Base-by-base conservation (phyloP, 2,329 filamentous ascomycete genomes). In the Clonostachys sp. region DNA sequence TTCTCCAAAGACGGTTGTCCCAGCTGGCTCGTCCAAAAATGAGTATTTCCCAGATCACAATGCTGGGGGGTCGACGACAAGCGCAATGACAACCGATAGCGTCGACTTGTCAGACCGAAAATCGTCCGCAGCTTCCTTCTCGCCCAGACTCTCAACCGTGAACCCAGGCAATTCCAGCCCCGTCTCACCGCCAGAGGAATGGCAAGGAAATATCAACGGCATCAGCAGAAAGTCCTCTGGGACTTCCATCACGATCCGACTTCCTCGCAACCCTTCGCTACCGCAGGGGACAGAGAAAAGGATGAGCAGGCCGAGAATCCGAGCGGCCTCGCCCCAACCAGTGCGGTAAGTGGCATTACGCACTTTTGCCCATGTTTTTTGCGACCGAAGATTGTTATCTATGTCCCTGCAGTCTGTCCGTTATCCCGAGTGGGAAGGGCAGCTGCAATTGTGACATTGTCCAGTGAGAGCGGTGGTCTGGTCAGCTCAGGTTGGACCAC, bases 201-300 rank as follows among this genome's bases (percentile, higher is more conserved):
- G 41, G 30, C 17, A 18, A 44, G 24, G 24, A n/a, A 42, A 48
- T 34, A 20, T 18, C 39, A 42, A 24, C n/a, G 41, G 48, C 14
- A 30, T 52, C 2, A 45, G 48, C 14, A 45, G 48, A 42, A 40
- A 75, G 53, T 66, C 66, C 12, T 80, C 76, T 2, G 59, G 68
- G 34, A 70, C 72, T 33, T 77, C 72, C 13, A 67, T 80, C 45
- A 67, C 66, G 9, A 78, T 78, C 53, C 70, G 67, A 5, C 59
- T 62, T n/a, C 67, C 67, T 30, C 59, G 57, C 1, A 68, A 76
- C 51, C 71, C 71, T 5, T 62, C 64, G 17, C 61, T 79, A 16
- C 74, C 75, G 5, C 75, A 78, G 50, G 75, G 75, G 24, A 53
- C 59, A 5, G 73, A 74, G 49, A 71, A 73, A 49, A 67, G 65